A percentile compares a stretch with the other conserved stretches of the same genome.
Conservation (phyloP, 2,329 filamentous ascomycete species). For the Cytospora piceae region DNA sequence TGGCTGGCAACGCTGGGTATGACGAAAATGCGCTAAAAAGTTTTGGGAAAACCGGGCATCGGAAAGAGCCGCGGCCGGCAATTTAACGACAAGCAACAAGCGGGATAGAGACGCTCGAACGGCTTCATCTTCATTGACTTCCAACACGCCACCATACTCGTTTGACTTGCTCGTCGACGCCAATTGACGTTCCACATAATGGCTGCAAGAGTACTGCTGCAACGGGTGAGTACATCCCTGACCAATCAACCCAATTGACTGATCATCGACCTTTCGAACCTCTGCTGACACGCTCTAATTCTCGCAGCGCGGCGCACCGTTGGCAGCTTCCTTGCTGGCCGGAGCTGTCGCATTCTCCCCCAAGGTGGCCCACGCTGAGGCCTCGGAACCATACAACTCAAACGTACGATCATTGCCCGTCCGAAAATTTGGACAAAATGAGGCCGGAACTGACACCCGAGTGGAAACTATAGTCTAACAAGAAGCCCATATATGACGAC, state of each 20-base stretch:
- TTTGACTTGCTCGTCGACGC: constrained; percentile 32
- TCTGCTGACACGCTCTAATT: constrained; percentile 36
- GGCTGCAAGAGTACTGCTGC: constrained; percentile 63
- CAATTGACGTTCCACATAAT: constrained; percentile 58
- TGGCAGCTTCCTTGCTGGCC: constrained; percentile 56
- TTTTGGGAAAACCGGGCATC: constrained; percentile 27
- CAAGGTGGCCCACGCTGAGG: constrained; percentile 56
- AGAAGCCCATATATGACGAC: constrained; percentile 83
- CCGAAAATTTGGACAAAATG: not conserved
- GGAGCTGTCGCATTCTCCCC: constrained; percentile 54
- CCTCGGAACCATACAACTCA: constrained; percentile 38
- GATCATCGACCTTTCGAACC: not conserved
- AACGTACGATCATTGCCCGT: constrained; percentile 12
- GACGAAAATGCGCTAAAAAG: constrained; percentile 25
- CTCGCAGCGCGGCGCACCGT: constrained; percentile 56
- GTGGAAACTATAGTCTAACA: constrained; percentile 46
- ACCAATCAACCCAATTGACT: constrained; percentile 23
- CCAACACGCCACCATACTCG: constrained; percentile 21
- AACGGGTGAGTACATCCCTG: constrained; percentile 49
- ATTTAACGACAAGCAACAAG: constrained; percentile 12
- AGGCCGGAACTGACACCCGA: constrained; percentile 27
- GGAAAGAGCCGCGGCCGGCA: constrained; percentile 31
- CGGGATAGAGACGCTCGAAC: not conserved
- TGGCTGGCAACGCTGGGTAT: constrained; percentile 3
- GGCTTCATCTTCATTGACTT: constrained; percentile 20